Conservation (phyloP, 163 green algal genomes). For the Scenedesmus sp. region DNA sequence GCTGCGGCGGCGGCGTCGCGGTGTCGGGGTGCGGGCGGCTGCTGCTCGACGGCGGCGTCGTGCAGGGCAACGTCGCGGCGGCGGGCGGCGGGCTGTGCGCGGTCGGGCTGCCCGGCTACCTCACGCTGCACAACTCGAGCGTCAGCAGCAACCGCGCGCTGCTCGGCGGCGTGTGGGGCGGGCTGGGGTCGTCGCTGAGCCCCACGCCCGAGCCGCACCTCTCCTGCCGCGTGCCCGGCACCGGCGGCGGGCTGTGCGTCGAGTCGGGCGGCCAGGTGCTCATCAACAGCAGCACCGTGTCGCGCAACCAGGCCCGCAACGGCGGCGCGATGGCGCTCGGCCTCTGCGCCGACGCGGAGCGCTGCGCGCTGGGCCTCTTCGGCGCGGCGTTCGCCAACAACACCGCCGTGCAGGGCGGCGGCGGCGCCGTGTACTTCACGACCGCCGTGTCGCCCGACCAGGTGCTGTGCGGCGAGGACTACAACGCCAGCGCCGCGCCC, state of each 20-base stretch:
- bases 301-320: slow-evolving; percentile 34
- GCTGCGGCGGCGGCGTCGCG: slow-evolving; percentile 31
- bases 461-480: slow-evolving; percentile 37
- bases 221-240: slow-evolving; percentile 38
- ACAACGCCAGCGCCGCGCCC: slow-evolving; percentile 1
- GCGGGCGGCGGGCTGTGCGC: slow-evolving; percentile 41
- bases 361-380: slow-evolving; percentile 21
- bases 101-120: not conserved
- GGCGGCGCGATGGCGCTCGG: slow-evolving; percentile 32
- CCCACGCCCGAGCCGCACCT: slow-evolving; percentile 26
- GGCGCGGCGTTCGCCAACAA: slow-evolving; percentile 34
- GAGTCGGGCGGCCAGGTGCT: slow-evolving; percentile 27
- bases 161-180: slow-evolving; percentile 23
- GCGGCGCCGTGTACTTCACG: slow-evolving; percentile 40
- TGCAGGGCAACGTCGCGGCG: slow-evolving; percentile 29
- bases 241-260: slow-evolving; percentile 42
- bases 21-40: not conserved
- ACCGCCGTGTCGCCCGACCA: slow-evolving; percentile 15
- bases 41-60: slow-evolving; percentile 4
- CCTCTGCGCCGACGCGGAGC: slow-evolving; percentile 3
- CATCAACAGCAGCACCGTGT: slow-evolving; percentile 25
- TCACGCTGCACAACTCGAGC: slow-evolving; percentile 20
- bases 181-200: not conserved
- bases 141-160: slow-evolving; percentile 23
- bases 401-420: slow-evolving; percentile 42